Base-by-base conservation (phyloP, 495 filamentous ascomycete species). In the Schizothecium vesticola region DNA sequence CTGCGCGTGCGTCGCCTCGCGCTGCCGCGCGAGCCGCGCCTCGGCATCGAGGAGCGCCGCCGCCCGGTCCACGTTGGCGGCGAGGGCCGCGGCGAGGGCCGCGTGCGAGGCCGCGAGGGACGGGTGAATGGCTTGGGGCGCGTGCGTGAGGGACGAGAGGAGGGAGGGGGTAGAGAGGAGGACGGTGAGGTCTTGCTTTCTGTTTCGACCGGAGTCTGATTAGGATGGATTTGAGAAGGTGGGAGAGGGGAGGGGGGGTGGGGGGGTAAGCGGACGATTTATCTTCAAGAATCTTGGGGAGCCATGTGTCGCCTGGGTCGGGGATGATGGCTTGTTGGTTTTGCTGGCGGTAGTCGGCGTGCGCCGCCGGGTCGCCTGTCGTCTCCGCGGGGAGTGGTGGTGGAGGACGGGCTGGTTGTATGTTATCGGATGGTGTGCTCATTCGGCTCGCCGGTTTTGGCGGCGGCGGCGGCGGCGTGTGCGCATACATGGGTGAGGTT, bases 371-470 rank as follows among this genome's bases (percentile, higher is more conserved):
- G 25, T 75, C 63, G 9, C 24, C 33, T 19, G 31, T 23, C 63
- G 36, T 28, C 70, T 72, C 16, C 72, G 66, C 19, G 71, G 67
- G 59, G 21, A 79, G 71, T 7, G 79, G 76, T 23, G 76, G 78
- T 16, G 79, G 76, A 33, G 80, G 83, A 3, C 77, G 80, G n/a
- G 81, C 79, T 43, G 78, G 76, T 51, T 75, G 79, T 21, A 75
- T 69, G 33, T 51, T n/a, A 2, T 67, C 75, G 25, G 74, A 72
- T 11, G 84, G 88, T 60, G 89, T 93, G 68, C 86, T 86, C 67
- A 88, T 80, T 67, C 89, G 87, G 74, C 88, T 91, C 31, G 85
- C 80, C 69, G 90, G 90, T 72, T 93, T 93, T 1, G 90, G 90
- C 4, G 90, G 90, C 51, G 89, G 90, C 10, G 86, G 83, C 1